A percentile compares a stretch with the other conserved stretches of the same genome.
These are phyloP conservation scores for Sclerotinia trifoliorum DNA, from an alignment of 2,329 filamentous ascomycete species.

Conservation along the genomic window DNA sequence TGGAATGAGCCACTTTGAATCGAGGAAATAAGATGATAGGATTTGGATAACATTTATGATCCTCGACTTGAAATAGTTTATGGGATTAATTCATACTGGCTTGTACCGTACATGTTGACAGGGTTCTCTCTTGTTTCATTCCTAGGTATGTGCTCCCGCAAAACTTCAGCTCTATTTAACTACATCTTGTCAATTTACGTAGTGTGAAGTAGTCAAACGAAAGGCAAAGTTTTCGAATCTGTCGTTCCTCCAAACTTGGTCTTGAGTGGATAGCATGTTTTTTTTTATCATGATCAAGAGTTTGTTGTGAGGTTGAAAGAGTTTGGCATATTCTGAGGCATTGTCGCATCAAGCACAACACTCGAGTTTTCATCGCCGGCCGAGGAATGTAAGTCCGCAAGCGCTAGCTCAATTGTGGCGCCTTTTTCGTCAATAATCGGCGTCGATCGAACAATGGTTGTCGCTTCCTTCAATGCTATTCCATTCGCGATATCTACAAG, in stretches of 20 bases:
- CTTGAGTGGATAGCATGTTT: background rate
- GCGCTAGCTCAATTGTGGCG: background rate
- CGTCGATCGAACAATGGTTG: constrained; percentile 5
- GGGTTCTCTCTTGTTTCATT: background rate
- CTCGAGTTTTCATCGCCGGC: background rate
- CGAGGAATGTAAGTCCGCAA: background rate
- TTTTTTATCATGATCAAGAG: background rate
- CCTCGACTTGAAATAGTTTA: background rate
- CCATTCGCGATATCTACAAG: constrained; percentile 5
- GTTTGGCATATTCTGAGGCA: constrained; percentile 19
- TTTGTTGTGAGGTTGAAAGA: background rate
- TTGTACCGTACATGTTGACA: background rate
- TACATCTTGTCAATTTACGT: background rate
- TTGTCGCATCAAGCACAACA: background rate
- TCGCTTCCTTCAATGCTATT: background rate
- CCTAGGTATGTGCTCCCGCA: background rate
- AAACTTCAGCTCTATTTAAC: background rate
- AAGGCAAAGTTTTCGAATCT: background rate
- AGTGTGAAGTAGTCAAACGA: background rate
- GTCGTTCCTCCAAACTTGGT: background rate
- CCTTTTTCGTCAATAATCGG: background rate
- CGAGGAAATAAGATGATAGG: background rate
- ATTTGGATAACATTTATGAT: background rate
- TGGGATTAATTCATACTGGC: background rate
- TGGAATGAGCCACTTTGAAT: background rate